A percentile compares a stretch with the other conserved stretches of the same genome.
These are phyloP conservation scores for Fusarium robinianum DNA, from an alignment of 2,329 filamentous ascomycete genomes.

Conservation along the genomic window DNA sequence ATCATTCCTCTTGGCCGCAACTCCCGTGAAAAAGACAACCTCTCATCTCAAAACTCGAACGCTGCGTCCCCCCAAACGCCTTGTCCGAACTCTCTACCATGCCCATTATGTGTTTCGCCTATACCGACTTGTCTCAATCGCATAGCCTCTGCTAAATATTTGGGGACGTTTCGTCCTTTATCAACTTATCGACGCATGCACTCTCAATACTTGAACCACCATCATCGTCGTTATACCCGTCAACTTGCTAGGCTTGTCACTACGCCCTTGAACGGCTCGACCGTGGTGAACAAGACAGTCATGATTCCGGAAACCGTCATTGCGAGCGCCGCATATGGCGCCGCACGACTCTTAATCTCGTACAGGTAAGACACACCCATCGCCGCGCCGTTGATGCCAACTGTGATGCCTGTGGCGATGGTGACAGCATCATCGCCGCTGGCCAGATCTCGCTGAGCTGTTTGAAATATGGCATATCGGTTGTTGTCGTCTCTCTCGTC, in stretches of 20 bases:
- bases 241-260: constrained; percentile 43
- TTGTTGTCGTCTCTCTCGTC: too few species aligned
- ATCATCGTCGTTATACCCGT: constrained; percentile 16
- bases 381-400: constrained; percentile 63
- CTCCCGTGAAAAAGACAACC: too few species aligned
- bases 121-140: too few species aligned
- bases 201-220: too few species aligned
- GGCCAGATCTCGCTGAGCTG: constrained; percentile 16
- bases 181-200: constrained; percentile 1
- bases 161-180: too few species aligned
- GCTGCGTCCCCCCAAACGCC: too few species aligned
- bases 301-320: constrained; percentile 63
- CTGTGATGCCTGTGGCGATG: constrained; percentile 56
- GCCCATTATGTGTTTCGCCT: too few species aligned
- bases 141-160: too few species aligned
- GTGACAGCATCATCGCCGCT: constrained; percentile 42
- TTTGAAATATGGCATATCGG: constrained; percentile 9
- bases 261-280: constrained; percentile 50
- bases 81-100: too few species aligned
- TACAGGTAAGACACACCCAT: constrained; percentile 64
- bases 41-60: too few species aligned
- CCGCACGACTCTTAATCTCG: constrained; percentile 55
- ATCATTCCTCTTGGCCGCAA: too few species aligned
- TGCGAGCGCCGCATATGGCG: constrained; percentile 59
- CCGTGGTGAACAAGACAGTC: constrained; percentile 58